These are phyloP conservation scores for Naumovozyma castellii DNA, from an alignment of 805 yeast species.

Conservation along the genomic window DNA sequence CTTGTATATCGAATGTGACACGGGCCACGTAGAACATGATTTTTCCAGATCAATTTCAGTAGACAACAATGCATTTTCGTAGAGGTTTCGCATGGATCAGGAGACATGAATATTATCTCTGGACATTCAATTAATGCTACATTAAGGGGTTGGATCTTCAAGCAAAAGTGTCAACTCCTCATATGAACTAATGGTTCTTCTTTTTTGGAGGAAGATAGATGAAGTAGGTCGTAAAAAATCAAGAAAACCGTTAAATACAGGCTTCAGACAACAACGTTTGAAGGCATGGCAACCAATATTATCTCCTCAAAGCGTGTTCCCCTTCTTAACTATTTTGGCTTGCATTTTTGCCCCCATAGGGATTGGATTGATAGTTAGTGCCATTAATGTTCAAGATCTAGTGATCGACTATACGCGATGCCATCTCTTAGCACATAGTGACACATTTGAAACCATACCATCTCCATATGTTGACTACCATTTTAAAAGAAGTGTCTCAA, in stretches of 20 bases:
- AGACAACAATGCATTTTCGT: too few relatives aligned
- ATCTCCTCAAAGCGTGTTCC: slow-evolving; percentile 85
- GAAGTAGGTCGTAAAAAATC: slow-evolving; percentile 17
- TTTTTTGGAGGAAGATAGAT: background rate
- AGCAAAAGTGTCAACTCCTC: too few relatives aligned
- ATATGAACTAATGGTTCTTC: background rate
- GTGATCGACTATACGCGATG: slow-evolving; percentile 72
- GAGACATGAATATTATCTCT: too few relatives aligned
- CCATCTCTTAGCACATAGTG: slow-evolving; percentile 37
- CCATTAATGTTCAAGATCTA: slow-evolving; percentile 68
- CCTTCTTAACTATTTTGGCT: slow-evolving; percentile 64
- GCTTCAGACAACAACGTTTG: slow-evolving; percentile 63
- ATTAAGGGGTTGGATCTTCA: too few relatives aligned
- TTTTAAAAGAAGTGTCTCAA: slow-evolving; percentile 37
- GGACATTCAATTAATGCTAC: too few relatives aligned
- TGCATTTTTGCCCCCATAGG: slow-evolving; percentile 86
- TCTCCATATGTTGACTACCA: slow-evolving; percentile 47
- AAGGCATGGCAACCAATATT: slow-evolving; percentile 75
- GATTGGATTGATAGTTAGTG: slow-evolving; percentile 68
- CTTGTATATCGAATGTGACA: background rate
- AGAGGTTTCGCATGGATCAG: too few relatives aligned
- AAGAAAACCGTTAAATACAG: slow-evolving; percentile 59
- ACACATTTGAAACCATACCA: slow-evolving; percentile 45
- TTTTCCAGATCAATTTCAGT: too few relatives aligned
- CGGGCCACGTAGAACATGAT: background rate